A percentile compares a stretch with the other conserved stretches of the same genome.
Evolutionary conservation across 805 yeast genomes (phyloP).

Genomic region (Geotrichum ghanense): DNA sequence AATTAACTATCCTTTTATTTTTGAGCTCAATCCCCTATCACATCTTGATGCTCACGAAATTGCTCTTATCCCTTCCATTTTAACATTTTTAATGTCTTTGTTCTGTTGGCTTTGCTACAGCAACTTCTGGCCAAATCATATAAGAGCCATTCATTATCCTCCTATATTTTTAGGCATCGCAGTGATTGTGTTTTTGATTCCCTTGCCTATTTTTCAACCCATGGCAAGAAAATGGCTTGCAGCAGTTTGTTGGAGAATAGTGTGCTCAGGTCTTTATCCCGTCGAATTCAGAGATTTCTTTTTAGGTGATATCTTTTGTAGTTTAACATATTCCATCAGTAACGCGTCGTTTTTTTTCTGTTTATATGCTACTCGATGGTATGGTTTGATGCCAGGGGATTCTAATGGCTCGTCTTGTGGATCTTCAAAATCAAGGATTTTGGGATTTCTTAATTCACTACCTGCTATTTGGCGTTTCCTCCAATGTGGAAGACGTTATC

Average conservation of each 20-base stretch:
- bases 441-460: constrained; percentile 77
- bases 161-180: constrained; percentile 56
- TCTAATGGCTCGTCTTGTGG: constrained; percentile 13
- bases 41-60: constrained; percentile 57
- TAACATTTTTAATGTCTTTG: constrained; percentile 44
- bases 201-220: constrained; percentile 44
- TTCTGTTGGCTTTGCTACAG: constrained; percentile 68
- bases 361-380: constrained; percentile 64
- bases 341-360: constrained; percentile 81
- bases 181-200: constrained; percentile 42
- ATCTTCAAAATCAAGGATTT: constrained; percentile 45
- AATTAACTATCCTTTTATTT: constrained; percentile 83
- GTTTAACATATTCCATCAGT: constrained; percentile 79
- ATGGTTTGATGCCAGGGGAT: constrained; percentile 23
- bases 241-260: constrained; percentile 56
- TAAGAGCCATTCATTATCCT: constrained; percentile 46
- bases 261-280: constrained; percentile 79
- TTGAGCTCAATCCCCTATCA: constrained; percentile 68
- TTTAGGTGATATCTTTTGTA: constrained; percentile 82
- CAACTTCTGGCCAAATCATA: constrained; percentile 53
- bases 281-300: constrained; percentile 94
- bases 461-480: constrained; percentile 87
- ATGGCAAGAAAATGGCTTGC: constrained; percentile 72
- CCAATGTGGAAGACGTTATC: constrained; percentile 84
- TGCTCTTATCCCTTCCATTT: constrained; percentile 49